Evolutionary conservation across 2,329 filamentous ascomycete species (phyloP).

Genomic region (Diaporthe ilicicola): DNA sequence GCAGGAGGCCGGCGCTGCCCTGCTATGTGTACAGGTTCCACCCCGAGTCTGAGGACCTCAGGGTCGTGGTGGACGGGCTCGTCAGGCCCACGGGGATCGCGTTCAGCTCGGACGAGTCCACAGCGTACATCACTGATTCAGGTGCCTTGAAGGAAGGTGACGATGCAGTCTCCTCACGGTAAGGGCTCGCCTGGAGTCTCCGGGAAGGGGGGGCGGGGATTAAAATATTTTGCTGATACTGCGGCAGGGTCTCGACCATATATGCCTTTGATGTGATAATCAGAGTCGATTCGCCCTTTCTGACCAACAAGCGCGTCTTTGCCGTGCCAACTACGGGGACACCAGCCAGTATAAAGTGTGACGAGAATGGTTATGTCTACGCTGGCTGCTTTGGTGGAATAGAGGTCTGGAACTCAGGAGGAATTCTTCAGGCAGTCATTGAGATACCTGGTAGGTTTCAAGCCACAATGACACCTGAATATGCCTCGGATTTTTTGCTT

Average conservation of each 20-base stretch:
- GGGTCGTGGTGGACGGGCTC: constrained; percentile 58
- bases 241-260: constrained; percentile 45
- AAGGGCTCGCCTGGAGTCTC: not conserved
- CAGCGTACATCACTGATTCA: constrained; percentile 54
- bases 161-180: constrained; percentile 41
- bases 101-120: constrained; percentile 48
- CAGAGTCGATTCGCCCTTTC: constrained; percentile 48
- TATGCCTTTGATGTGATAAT: constrained; percentile 58
- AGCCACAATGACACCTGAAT: not conserved
- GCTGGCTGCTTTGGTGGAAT: constrained; percentile 57
- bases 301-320: constrained; percentile 61
- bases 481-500: not conserved
- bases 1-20: constrained; percentile 53
- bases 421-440: constrained; percentile 53
- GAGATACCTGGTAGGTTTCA: constrained; percentile 44
- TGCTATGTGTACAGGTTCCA: constrained; percentile 58
- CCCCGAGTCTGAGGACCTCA: constrained; percentile 48
- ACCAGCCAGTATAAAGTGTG: constrained; percentile 53
- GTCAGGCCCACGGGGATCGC: constrained; percentile 52
- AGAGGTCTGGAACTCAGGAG: constrained; percentile 56
- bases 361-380: constrained; percentile 55
- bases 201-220: too few relatives aligned
- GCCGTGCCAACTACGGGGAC: constrained; percentile 56
- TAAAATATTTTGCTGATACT: not conserved
- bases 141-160: constrained; percentile 43